phyloP scores from a whole-genome alignment of 2,329 filamentous ascomycete species.

The Trichoderma sp. region DNA sequence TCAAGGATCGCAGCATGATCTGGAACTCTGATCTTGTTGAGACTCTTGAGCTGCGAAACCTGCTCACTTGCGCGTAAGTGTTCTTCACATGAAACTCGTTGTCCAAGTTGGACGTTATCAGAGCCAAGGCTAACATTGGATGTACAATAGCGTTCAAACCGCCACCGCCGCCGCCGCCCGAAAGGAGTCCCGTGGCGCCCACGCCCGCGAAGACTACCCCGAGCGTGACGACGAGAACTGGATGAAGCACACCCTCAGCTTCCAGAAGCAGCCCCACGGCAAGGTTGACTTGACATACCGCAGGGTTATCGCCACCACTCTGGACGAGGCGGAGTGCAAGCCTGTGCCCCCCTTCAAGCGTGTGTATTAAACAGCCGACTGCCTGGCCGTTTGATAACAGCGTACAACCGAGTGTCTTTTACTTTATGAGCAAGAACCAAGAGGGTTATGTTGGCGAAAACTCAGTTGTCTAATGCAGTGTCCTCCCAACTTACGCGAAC shows the following conservation, averaged over 20 bases:
- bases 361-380: constrained; percentile 65
- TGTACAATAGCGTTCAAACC: constrained; percentile 73
- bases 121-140: constrained; percentile 1
- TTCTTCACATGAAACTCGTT: background rate
- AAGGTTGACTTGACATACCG: constrained; percentile 86
- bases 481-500: constrained; percentile 1
- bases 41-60: constrained; percentile 91
- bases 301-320: constrained; percentile 75
- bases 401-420: constrained; percentile 1
- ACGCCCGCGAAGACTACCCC: constrained; percentile 94
- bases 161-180: constrained; percentile 87
- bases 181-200: constrained; percentile 95
- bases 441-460: constrained; percentile 13
- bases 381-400: constrained; percentile 6
- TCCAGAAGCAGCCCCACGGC: constrained; percentile 90
- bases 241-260: constrained; percentile 99
- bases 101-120: background rate
- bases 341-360: constrained; percentile 95
- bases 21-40: constrained; percentile 98
- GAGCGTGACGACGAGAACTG: constrained; percentile 94
- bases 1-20: constrained; percentile 99
- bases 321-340: constrained; percentile 97
- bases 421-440: constrained; percentile 19
- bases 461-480: background rate
- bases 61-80: constrained; percentile 93